Conservation (phyloP, 2,329 filamentous ascomycete genomes). For the Alternaria incomplexa region DNA sequence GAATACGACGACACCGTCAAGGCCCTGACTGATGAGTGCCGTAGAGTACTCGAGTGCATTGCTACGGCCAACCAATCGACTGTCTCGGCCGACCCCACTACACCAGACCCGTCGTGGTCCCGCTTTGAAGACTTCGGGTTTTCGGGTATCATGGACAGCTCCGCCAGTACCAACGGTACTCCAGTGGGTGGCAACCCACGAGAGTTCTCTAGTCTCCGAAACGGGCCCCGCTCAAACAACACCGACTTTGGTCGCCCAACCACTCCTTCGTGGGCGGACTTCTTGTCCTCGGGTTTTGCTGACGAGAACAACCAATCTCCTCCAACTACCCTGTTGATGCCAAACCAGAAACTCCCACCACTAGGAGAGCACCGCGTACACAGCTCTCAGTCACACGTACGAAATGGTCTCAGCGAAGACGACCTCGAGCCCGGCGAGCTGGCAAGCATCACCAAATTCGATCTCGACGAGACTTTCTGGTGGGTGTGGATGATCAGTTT, state of each 20-base stretch:
- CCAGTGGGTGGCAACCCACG: conserved; percentile 52
- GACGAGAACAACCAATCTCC: conserved; percentile 73
- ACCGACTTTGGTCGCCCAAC: conserved; percentile 79
- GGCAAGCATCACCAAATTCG: conserved; percentile 84
- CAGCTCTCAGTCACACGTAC: conserved; percentile 81
- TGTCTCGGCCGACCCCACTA: conserved; percentile 62
- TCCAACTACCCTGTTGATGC: conserved; percentile 75
- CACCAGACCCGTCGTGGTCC: conserved; percentile 86
- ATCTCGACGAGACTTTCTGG: conserved; percentile 96
- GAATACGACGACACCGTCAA: conserved; percentile 87
- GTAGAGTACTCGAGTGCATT: conserved; percentile 86
- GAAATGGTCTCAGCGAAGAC: conserved; percentile 68
- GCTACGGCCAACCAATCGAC: conserved; percentile 84
- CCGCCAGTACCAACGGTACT: conserved; percentile 46
- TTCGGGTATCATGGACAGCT: conserved; percentile 73
- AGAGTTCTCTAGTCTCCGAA: conserved; percentile 77
- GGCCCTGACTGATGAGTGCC: conserved; percentile 91
- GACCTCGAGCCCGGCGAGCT: conserved; percentile 89
- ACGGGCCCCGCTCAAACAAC: conserved; percentile 70
- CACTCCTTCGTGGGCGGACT: conserved; percentile 98
- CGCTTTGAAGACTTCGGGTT: conserved; percentile 96
- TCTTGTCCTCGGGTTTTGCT: conserved; percentile 89
- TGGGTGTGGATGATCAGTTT: conserved; percentile 99
- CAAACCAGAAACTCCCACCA: conserved; percentile 90
- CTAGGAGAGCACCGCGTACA: conserved; percentile 75